Evolutionary conservation across 2,329 filamentous ascomycete species (phyloP), one percentile per base, ranked within the genome.

Genomic region (Microdochium bolleyi): DNA sequence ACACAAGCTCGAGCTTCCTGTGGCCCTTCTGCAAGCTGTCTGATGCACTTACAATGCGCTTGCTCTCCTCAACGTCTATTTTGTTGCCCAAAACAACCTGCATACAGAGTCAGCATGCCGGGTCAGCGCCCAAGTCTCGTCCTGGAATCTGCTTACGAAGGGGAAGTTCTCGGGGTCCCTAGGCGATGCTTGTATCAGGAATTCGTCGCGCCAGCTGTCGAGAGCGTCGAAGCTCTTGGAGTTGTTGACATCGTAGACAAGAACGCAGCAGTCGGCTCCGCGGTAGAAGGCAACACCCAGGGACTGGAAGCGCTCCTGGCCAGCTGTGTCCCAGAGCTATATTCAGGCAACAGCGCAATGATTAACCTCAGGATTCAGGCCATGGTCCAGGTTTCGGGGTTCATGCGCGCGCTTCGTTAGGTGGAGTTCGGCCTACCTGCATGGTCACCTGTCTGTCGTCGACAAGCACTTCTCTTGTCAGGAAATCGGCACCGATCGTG

Each of bases 231-330:
- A 99, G 70, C 91, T 96, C 83, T 99, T 99, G 57, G 92, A 88
- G 71, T 96, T 97, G 77, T 99, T 99, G 72, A 99, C 92, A 67
- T 99, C 92, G 77, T 94, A 97, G 51, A 97, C 92, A 52, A 99
- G 79, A 55, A 97, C 92, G 69, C 94, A 97, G 81, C 92, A 97
- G 76, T 99, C 92, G 61, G 94, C 92, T 58, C 92, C 92, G 58
- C 92, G 84, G 75, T 99, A 99, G 74, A 99, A 99, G 49, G 92
- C 94, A 48, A 99, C 92, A 52, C 94, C 92, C 61, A 99, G 79
- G 37, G 92, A 96, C 73, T 99, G 92, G 72, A 99, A 99, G 57
- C 92, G 87, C 72, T 99, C 92, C 71, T 99, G 92, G 27, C 92
- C 92, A 21, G 92, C 92, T 2, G 92, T 99, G 69, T 99, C 92